A percentile compares a stretch with the other conserved stretches of the same genome.
Evolutionary conservation across 148 eudicot genomes (phyloP).

Genomic region (Chenopodium berlandieri): DNA sequence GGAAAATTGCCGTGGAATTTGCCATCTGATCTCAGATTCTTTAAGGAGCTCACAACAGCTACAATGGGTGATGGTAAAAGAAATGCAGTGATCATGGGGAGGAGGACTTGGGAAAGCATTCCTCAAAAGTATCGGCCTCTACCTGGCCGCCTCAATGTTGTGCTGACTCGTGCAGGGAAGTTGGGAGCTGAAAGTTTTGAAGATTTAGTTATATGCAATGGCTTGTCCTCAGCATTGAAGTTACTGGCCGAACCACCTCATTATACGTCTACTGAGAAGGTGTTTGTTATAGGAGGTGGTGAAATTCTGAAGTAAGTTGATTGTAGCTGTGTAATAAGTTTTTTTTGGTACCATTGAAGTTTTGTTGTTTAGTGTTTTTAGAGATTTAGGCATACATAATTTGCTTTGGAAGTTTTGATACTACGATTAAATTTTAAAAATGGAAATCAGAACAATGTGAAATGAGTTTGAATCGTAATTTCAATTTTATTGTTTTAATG

Average conservation of each 20-base stretch:
- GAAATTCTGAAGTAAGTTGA: slow-evolving; percentile 59
- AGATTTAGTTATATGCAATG: slow-evolving; percentile 61
- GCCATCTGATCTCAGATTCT: slow-evolving; percentile 74
- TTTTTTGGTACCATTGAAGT: not conserved
- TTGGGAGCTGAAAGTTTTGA: slow-evolving; percentile 43
- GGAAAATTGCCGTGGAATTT: slow-evolving; percentile 85
- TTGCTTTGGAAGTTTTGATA: not conserved
- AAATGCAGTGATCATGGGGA: slow-evolving; percentile 92
- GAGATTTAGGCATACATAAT: too few species aligned
- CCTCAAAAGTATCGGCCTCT: slow-evolving; percentile 65
- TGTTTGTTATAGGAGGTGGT: slow-evolving; percentile 86
- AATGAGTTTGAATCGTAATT: not conserved
- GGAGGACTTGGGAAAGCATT: slow-evolving; percentile 92
- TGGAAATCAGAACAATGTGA: not conserved
- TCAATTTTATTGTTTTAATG: not conserved
- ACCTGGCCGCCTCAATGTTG: slow-evolving; percentile 77
- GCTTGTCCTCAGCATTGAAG: slow-evolving; percentile 57
- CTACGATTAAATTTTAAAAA: not conserved
- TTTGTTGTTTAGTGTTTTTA: too few species aligned
- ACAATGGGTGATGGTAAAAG: slow-evolving; percentile 59
- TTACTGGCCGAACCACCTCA: slow-evolving; percentile 58
- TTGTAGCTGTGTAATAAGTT: not conserved
- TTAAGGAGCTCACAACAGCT: slow-evolving; percentile 64
- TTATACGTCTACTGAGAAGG: slow-evolving; percentile 55
- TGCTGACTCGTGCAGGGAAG: slow-evolving; percentile 64